Conservation (phyloP, 371 early-diverging fungal species). For the Zopfochytrium polystomum region DNA sequence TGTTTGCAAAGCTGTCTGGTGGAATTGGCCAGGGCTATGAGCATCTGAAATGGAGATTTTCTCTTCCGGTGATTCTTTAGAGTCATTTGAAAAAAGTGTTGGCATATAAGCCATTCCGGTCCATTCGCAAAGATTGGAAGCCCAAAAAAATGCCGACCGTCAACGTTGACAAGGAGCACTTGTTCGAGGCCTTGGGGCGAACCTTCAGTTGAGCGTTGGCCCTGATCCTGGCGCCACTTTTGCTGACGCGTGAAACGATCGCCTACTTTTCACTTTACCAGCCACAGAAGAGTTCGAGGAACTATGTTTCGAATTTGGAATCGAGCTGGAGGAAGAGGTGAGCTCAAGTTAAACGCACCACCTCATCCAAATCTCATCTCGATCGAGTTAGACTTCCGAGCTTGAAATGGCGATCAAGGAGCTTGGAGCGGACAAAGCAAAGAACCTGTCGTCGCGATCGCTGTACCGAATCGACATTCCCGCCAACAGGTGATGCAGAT, state of each 20-base stretch:
- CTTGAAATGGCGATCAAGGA: constrained; percentile 70
- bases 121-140: no score
- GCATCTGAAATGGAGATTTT: no score
- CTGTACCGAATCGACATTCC: constrained; percentile 98
- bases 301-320: constrained; percentile 99
- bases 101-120: no score
- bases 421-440: constrained; percentile 54
- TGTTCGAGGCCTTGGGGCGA: constrained; percentile 78
- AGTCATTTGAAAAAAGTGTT: no score
- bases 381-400: constrained; percentile 68
- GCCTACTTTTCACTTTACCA: constrained; percentile 2
- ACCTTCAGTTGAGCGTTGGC: constrained; percentile 60
- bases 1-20: no score
- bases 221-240: constrained; percentile 1
- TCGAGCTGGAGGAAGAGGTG: constrained; percentile 97
- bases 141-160: constrained; percentile 84
- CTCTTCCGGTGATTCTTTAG: no score
- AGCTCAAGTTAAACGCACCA: constrained; percentile 4
- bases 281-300: constrained; percentile 88
- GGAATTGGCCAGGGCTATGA: no score
- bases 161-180: constrained; percentile 83
- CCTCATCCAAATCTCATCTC: constrained; percentile 2
- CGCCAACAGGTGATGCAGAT: constrained; percentile 86
- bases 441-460: constrained; percentile 65
- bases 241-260: background rate